These are phyloP conservation scores for Porodaedalea pini DNA, from an alignment of 1,284 basidiomycete genomes.

Conservation along the genomic window DNA sequence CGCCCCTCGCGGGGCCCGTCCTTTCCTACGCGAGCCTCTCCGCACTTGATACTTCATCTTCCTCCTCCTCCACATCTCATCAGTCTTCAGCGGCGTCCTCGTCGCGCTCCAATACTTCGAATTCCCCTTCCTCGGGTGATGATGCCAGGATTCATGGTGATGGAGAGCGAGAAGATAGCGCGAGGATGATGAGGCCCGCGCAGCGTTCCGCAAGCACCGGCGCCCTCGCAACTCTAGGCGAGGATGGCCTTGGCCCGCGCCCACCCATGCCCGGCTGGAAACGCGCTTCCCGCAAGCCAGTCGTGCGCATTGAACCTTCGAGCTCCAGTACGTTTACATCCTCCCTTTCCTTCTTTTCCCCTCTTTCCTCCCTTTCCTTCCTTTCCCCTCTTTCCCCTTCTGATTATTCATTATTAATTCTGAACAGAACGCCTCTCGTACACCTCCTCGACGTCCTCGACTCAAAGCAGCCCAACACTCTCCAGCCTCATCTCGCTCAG, in stretches of 20 bases:
- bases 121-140: background rate
- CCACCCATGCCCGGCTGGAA: background rate
- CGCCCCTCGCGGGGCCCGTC: conserved; percentile 14
- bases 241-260: background rate
- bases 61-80: background rate
- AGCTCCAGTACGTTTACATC: background rate
- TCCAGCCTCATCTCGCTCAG: background rate
- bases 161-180: background rate
- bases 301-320: background rate
- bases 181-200: background rate
- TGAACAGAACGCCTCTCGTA: background rate
- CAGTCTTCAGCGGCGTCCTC: too few relatives aligned
- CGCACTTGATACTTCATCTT: background rate
- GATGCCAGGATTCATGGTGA: background rate
- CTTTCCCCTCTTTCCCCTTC: background rate
- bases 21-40: conserved; percentile 1
- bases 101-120: background rate
- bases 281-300: background rate
- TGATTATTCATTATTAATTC: too few relatives aligned
- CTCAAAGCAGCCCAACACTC: background rate
- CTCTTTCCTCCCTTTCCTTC: background rate
- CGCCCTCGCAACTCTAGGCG: background rate
- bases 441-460: background rate
- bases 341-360: background rate
- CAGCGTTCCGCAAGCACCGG: background rate